Evolutionary conservation across 1,284 basidiomycete species (phyloP), one percentile per base, ranked within the genome.

Genomic region (Sporisorium iseilematis-ciliati): DNA sequence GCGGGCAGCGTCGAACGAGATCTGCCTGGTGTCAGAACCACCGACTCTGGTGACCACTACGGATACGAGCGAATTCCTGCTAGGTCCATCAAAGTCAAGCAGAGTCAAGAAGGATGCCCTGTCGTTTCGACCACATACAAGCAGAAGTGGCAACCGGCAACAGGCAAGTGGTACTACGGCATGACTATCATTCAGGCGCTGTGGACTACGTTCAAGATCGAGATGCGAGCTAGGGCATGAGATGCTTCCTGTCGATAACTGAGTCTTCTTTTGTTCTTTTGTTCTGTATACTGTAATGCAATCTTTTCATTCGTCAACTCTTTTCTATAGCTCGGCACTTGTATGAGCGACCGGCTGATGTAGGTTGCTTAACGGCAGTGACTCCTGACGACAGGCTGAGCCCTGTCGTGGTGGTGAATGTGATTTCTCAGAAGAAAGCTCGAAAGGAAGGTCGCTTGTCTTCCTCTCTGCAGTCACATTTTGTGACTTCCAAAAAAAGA

Each of bases 131-230:
- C 20, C 14, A 42, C 35, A 38, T 46, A 45, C 26, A 45, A 51
- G 45, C 68, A 71, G 45, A 62, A 58, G n/a, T 74, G 71, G 71
- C 71, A 74, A 26, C 71, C 71, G 4, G 71, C 65, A 4, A 74
- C 71, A 10, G 65, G 20, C 8, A 59, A 68, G 40, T 49, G 65
- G 49, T 59, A 23, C 46, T 74, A 33, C 40, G 71, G 71, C 25
- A 74, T 74, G 71, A 74, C 71, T 10, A 74, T 74, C 31, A 16
- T 65, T 4, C 60, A 74, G 20, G 71, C 71, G 18, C 58, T 74
- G 3, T 74, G 57, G 55, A 68, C 65, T 16, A 74, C 61, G 11
- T 68, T 74, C 58, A 68, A 69, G 18, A 74, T 74, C 48, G 71
- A 74, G 48, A 69, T 74, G 65, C 61, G 48, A 2, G 62, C 65